Conservation (phyloP, 805 yeast species). For the Sugiyamaella chiloensis region DNA sequence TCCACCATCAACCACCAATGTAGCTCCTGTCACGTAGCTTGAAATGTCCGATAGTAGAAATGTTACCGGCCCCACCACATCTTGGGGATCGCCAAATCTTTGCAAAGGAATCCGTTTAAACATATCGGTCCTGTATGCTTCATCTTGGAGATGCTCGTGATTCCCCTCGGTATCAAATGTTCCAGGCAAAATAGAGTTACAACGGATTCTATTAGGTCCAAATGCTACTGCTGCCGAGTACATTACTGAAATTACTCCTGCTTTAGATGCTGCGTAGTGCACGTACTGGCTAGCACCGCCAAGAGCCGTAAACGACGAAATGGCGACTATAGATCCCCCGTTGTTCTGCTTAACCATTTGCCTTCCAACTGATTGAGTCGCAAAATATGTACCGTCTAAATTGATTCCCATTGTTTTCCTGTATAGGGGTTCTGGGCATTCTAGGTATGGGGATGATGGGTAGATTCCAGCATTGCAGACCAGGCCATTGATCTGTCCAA, state of each 20-base stretch:
- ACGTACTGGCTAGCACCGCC: slow-evolving; percentile 13
- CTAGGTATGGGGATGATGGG: slow-evolving; percentile 36
- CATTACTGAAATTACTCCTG: slow-evolving; percentile 18
- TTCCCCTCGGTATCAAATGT: slow-evolving; percentile 16
- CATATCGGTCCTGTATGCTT: slow-evolving; percentile 37
- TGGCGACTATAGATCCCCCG: slow-evolving; percentile 46
- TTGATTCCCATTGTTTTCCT: slow-evolving; percentile 39
- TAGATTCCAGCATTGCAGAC: slow-evolving; percentile 50
- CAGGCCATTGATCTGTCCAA: slow-evolving; percentile 41
- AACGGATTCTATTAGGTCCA: slow-evolving; percentile 16
- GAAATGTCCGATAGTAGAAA: slow-evolving; percentile 21
- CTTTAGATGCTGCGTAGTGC: slow-evolving; percentile 29
- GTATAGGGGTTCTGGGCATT: slow-evolving; percentile 39
- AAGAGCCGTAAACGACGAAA: slow-evolving; percentile 17
- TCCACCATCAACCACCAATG: slow-evolving; percentile 18
- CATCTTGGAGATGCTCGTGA: slow-evolving; percentile 34
- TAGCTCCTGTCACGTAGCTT: slow-evolving; percentile 14
- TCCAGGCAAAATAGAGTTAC: slow-evolving; percentile 18
- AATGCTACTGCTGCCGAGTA: slow-evolving; percentile 18
- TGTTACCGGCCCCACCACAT: slow-evolving; percentile 26
- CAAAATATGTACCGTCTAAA: slow-evolving; percentile 43
- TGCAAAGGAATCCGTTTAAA: slow-evolving; percentile 28
- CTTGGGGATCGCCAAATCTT: slow-evolving; percentile 25
- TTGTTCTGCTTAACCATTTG: slow-evolving; percentile 45
- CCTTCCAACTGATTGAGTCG: slow-evolving; percentile 46